Percentiles rank a stretch among this genome's conserved stretches.
Conservation (phyloP, 495 filamentous ascomycete genomes). For the Entonaema liquescens region DNA sequence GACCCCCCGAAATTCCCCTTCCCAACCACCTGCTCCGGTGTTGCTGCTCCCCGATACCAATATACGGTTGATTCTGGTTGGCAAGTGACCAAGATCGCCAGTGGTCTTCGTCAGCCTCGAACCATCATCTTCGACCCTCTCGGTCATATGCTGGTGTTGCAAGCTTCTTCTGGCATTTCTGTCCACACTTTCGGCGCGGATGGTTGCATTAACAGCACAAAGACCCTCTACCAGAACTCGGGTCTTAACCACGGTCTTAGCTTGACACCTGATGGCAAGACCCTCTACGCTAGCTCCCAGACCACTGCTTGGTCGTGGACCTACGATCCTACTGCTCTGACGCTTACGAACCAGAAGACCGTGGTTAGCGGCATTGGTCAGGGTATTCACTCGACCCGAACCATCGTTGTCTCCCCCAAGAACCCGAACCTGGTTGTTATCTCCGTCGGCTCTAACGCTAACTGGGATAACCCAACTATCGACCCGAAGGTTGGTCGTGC, state of each 20-base stretch:
- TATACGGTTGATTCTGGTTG: slow-evolving; percentile 45
- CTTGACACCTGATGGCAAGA: slow-evolving; percentile 67
- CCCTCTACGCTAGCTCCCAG: slow-evolving; percentile 67
- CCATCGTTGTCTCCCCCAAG: slow-evolving; percentile 59
- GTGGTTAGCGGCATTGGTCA: slow-evolving; percentile 65
- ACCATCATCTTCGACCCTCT: slow-evolving; percentile 47
- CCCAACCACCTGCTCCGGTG: slow-evolving; percentile 44
- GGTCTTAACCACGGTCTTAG: slow-evolving; percentile 71
- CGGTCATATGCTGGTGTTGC: slow-evolving; percentile 63
- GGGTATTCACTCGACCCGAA: slow-evolving; percentile 68
- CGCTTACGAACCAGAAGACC: slow-evolving; percentile 54
- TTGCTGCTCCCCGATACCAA: slow-evolving; percentile 41
- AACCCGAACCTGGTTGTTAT: slow-evolving; percentile 62
- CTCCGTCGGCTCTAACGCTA: slow-evolving; percentile 64
- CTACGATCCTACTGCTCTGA: slow-evolving; percentile 61
- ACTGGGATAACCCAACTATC: slow-evolving; percentile 63
- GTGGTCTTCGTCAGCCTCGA: slow-evolving; percentile 46
- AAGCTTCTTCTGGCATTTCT: slow-evolving; percentile 61
- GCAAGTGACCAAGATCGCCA: slow-evolving; percentile 48
- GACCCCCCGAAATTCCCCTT: slow-evolving; percentile 34
- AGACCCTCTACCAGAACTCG: slow-evolving; percentile 49
- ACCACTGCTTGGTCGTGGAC: slow-evolving; percentile 65
- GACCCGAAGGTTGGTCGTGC: slow-evolving; percentile 62
- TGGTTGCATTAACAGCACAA: slow-evolving; percentile 58
- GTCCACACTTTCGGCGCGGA: slow-evolving; percentile 60